Percentiles rank a stretch among this genome's conserved stretches.
Evolutionary conservation across 768 basidiomycete species (phyloP).

Genomic region (Boletus sp.): DNA sequence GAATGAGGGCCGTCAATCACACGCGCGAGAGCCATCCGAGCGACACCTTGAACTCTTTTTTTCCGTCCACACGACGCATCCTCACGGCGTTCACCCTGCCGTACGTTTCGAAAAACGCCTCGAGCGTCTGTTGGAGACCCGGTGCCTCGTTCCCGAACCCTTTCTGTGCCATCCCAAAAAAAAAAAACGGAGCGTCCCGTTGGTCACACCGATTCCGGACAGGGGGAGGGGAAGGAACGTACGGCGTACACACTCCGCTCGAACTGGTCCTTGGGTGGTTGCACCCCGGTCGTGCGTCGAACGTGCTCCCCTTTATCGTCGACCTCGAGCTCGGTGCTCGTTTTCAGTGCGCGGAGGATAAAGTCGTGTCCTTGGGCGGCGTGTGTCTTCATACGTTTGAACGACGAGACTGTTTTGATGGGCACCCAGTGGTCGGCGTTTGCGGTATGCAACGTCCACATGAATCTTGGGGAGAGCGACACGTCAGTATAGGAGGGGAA

Average conservation of each 20-base stretch:
- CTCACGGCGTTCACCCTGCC: slow-evolving; percentile 79
- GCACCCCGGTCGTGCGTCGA: slow-evolving; percentile 68
- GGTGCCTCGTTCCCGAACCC: slow-evolving; percentile 71
- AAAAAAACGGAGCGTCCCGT: background rate
- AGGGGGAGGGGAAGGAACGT: slow-evolving; percentile 45
- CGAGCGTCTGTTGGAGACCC: slow-evolving; percentile 67
- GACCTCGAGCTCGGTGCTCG: slow-evolving; percentile 60
- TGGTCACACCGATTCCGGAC: background rate
- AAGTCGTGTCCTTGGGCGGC: slow-evolving; percentile 57
- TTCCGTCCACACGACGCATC: slow-evolving; percentile 76
- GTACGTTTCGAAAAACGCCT: slow-evolving; percentile 75
- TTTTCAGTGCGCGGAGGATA: slow-evolving; percentile 63
- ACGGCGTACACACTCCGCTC: slow-evolving; percentile 89
- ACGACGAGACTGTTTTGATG: slow-evolving; percentile 80
- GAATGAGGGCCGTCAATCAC: background rate
- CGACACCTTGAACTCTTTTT: slow-evolving; percentile 86
- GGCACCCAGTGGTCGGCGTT: slow-evolving; percentile 88
- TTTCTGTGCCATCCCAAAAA: slow-evolving; percentile 68
- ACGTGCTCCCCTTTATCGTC: slow-evolving; percentile 71
- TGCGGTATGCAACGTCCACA: slow-evolving; percentile 87
- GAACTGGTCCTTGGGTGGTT: slow-evolving; percentile 74
- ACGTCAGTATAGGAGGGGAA: no score
- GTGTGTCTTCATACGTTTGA: slow-evolving; percentile 91
- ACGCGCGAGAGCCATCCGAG: background rate
- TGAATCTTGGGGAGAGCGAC: slow-evolving; percentile 58